phyloP scores from a whole-genome alignment of 2,329 filamentous ascomycete species.

The Pseudocercospora eumusae region DNA sequence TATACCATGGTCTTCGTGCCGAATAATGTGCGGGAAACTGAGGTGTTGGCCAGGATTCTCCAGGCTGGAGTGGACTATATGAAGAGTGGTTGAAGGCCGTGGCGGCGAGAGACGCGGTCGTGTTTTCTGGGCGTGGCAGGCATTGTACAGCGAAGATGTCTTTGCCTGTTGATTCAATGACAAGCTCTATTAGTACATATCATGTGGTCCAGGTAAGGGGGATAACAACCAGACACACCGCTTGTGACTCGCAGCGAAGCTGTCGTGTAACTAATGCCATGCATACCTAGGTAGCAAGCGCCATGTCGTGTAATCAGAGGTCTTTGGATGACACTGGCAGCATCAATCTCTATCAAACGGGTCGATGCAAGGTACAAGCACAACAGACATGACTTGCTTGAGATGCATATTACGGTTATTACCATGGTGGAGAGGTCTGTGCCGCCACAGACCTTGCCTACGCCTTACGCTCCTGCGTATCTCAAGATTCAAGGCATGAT shows the following conservation, averaged over 20 bases:
- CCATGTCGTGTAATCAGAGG: not conserved
- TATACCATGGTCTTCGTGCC: slow-evolving; percentile 26
- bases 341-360: not conserved
- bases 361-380: not conserved
- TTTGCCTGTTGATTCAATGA: not conserved
- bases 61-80: slow-evolving; percentile 24
- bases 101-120: not conserved
- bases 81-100: not conserved
- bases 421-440: too few relatives aligned
- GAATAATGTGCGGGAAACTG: slow-evolving; percentile 13
- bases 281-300: not conserved
- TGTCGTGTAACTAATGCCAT: not conserved
- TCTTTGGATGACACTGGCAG: not conserved
- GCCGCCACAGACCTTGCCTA: too few relatives aligned
- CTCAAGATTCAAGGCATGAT: too few relatives aligned
- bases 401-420: too few relatives aligned
- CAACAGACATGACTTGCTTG: not conserved
- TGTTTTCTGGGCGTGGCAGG: too few relatives aligned
- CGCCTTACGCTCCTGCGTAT: too few relatives aligned
- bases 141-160: not conserved
- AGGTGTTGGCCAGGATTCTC: slow-evolving; percentile 12
- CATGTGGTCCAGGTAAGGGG: not conserved
- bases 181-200: not conserved
- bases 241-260: not conserved
- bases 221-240: not conserved